Percentiles rank a stretch among this genome's conserved stretches.
Conservation (phyloP, 1,139 yeast species). For the Hemisphaericaspora xylofermentans region DNA sequence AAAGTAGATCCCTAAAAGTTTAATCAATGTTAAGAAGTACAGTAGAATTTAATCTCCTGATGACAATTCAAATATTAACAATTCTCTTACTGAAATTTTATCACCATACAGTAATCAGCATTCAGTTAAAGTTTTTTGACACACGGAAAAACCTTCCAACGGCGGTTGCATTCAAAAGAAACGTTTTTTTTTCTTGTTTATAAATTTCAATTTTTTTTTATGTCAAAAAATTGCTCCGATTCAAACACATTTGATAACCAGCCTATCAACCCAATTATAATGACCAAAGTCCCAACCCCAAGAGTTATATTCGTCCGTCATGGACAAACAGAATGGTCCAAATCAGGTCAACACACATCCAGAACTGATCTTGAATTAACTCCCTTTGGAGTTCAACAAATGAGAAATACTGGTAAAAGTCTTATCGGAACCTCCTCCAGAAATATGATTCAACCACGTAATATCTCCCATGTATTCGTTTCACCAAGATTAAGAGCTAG, state of each 20-base stretch:
- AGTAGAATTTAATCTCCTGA: no score
- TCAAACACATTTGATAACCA: not conserved
- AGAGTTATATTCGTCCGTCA: slow-evolving; percentile 81
- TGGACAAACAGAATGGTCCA: slow-evolving; percentile 95
- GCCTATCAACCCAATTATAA: slow-evolving; percentile 3
- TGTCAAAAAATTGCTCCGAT: not conserved
- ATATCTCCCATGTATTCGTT: slow-evolving; percentile 62
- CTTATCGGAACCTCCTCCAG: slow-evolving; percentile 55
- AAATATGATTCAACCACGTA: slow-evolving; percentile 62
- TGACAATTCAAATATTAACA: no score
- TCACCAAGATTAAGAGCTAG: slow-evolving; percentile 83
- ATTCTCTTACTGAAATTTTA: no score
- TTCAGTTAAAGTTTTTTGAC: no score
- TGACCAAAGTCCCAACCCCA: slow-evolving; percentile 50
- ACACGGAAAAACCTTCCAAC: not conserved
- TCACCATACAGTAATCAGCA: not conserved
- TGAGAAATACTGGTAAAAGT: slow-evolving; percentile 68
- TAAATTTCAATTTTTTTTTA: not conserved
- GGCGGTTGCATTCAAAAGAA: not conserved
- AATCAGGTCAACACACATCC: slow-evolving; percentile 89
- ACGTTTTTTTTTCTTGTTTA: not conserved
- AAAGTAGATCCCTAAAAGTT: no score
- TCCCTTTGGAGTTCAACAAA: slow-evolving; percentile 71
- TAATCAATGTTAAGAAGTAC: no score
- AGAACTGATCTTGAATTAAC: slow-evolving; percentile 79